Evolutionary conservation across 768 basidiomycete species (phyloP).

Genomic region (Naematelia aurantialba): DNA sequence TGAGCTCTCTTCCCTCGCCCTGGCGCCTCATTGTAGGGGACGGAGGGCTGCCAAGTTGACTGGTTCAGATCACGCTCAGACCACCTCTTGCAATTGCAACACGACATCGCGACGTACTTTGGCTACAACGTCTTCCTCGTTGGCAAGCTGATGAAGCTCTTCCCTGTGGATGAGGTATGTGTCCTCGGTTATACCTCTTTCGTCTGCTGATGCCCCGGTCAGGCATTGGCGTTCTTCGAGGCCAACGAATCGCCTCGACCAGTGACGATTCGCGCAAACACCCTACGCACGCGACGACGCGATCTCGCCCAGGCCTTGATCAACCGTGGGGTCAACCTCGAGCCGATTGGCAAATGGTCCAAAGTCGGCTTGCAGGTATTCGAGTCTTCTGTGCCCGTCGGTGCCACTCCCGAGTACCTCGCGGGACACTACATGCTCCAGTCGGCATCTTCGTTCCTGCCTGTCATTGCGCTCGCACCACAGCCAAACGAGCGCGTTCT

Average conservation of each 20-base stretch:
- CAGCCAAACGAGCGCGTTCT: constrained; percentile 89
- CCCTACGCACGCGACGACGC: constrained; percentile 82
- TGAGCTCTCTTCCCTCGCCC: constrained; percentile 19
- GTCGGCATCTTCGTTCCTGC: constrained; percentile 97
- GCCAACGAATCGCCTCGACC: constrained; percentile 93
- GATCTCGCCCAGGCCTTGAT: constrained; percentile 91
- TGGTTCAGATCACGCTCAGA: constrained; percentile 73
- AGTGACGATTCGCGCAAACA: constrained; percentile 97
- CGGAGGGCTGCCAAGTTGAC: too few relatives aligned
- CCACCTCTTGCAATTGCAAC: constrained; percentile 78
- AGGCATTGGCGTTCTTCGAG: constrained; percentile 98
- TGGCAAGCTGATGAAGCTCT: constrained; percentile 90
- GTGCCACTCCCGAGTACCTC: constrained; percentile 96
- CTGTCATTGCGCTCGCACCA: constrained; percentile 90
- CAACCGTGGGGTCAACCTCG: constrained; percentile 93
- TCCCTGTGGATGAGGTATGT: constrained; percentile 82
- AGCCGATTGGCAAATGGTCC: constrained; percentile 98
- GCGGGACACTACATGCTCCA: constrained; percentile 99
- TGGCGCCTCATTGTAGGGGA: neutral
- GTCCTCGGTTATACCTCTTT: neutral
- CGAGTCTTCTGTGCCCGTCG: constrained; percentile 91
- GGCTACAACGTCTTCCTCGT: constrained; percentile 95
- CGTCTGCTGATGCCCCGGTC: too few relatives aligned
- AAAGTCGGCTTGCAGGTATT: constrained; percentile 99
- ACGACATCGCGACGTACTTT: constrained; percentile 91